Evolutionary conservation across 208 protist species (phyloP).

Genomic region (Trypanosoma scelopori): DNA sequence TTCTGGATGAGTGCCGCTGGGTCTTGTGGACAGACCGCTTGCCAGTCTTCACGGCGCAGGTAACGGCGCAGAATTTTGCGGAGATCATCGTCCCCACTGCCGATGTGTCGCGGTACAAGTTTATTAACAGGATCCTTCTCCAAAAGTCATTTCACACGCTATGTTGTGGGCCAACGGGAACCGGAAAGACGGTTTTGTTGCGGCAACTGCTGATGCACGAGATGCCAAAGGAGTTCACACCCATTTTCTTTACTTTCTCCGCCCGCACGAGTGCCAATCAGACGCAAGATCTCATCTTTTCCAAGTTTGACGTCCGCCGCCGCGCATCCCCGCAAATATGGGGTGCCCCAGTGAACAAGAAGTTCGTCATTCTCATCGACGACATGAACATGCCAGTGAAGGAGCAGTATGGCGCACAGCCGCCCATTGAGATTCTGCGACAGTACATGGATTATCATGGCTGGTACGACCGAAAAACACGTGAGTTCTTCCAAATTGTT

Average conservation of each 20-base stretch:
- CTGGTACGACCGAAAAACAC: conserved; percentile 96
- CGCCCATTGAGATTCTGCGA: conserved; percentile 97
- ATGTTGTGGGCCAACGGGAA: conserved; percentile 97
- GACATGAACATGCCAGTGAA: conserved; percentile 99
- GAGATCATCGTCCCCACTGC: conserved; percentile 98
- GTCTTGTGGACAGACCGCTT: conserved; percentile 93
- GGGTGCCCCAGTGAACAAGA: conserved; percentile 96
- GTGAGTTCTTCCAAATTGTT: conserved; percentile 94
- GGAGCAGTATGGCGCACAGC: conserved; percentile 98
- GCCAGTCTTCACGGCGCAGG: conserved; percentile 72
- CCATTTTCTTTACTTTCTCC: conserved; percentile 97
- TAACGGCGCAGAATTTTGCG: conserved; percentile 88
- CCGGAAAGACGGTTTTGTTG: conserved; percentile 97
- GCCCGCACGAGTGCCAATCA: conserved; percentile 97
- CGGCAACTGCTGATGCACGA: conserved; percentile 93
- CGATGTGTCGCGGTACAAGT: conserved; percentile 97
- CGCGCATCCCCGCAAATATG: conserved; percentile 94
- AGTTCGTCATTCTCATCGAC: conserved; percentile 97
- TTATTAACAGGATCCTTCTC: conserved; percentile 92
- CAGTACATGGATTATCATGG: conserved; percentile 98
- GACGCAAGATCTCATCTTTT: conserved; percentile 98
- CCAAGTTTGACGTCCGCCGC: conserved; percentile 95
- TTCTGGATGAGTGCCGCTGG: conserved; percentile 90
- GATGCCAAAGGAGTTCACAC: conserved; percentile 94
- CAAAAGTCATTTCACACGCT: conserved; percentile 92